Evolutionary conservation across 352 stramenopile genomes (phyloP).

Genomic region (Globisporangium ultimum): DNA sequence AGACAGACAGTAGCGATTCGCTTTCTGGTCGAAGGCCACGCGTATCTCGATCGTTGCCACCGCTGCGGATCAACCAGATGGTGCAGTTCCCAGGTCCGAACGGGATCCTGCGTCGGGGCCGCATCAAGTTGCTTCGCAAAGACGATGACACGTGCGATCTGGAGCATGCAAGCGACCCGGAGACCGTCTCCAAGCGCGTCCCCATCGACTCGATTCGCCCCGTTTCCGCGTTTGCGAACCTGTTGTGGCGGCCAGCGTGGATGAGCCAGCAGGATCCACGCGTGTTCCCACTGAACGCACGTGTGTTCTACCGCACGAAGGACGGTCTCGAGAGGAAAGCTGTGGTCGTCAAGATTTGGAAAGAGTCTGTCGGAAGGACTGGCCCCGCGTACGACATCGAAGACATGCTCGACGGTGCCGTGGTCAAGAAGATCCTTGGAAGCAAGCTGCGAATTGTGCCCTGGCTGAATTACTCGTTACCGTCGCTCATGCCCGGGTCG

Average conservation of each 20-base stretch:
- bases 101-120: slow-evolving; percentile 37
- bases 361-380: slow-evolving; percentile 3
- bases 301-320: slow-evolving; percentile 51
- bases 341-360: slow-evolving; percentile 52
- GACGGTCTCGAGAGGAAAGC: slow-evolving; percentile 46
- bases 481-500: slow-evolving; percentile 22
- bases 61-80: slow-evolving; percentile 39
- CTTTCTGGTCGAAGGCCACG: not conserved
- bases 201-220: slow-evolving; percentile 25
- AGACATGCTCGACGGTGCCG: slow-evolving; percentile 41
- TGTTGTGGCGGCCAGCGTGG: slow-evolving; percentile 17
- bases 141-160: slow-evolving; percentile 50
- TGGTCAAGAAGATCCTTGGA: slow-evolving; percentile 36
- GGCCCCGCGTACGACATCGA: slow-evolving; percentile 25
- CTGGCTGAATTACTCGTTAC: slow-evolving; percentile 46
- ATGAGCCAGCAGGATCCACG: slow-evolving; percentile 6
- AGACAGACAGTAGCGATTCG: slow-evolving; percentile 2
- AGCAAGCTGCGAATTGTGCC: slow-evolving; percentile 41
- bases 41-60: slow-evolving; percentile 15
- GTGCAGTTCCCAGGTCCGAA: slow-evolving; percentile 54
- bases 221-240: slow-evolving; percentile 26
- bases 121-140: slow-evolving; percentile 39
- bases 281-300: slow-evolving; percentile 42
- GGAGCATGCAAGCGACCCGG: slow-evolving; percentile 54
- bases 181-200: slow-evolving; percentile 46